phyloP scores from a whole-genome alignment of 352 stramenopile species.

The Albugo candida region DNA sequence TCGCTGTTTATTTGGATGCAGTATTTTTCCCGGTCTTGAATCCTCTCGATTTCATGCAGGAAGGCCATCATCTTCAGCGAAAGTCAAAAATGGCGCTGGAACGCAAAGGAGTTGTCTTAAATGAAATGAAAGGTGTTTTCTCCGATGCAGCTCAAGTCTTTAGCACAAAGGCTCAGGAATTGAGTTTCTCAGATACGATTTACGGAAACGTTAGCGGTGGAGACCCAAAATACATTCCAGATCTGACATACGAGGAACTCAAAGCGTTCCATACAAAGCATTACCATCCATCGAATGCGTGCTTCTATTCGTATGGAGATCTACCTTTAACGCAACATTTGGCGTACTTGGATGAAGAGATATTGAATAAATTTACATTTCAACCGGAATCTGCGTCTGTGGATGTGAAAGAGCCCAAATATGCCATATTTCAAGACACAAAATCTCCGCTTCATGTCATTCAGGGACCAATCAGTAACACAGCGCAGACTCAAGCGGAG shows the following conservation, averaged over 20 bases:
- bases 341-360: slow-evolving; percentile 43
- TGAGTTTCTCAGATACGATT: slow-evolving; percentile 79
- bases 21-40: slow-evolving; percentile 88
- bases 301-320: slow-evolving; percentile 82
- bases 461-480: slow-evolving; percentile 6
- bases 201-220: slow-evolving; percentile 72
- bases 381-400: slow-evolving; percentile 21
- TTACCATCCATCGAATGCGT: slow-evolving; percentile 80
- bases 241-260: slow-evolving; percentile 59
- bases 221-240: slow-evolving; percentile 43
- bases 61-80: slow-evolving; percentile 36
- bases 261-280: slow-evolving; percentile 57
- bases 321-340: slow-evolving; percentile 57
- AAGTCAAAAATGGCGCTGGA: slow-evolving; percentile 5
- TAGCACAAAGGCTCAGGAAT: slow-evolving; percentile 75
- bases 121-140: slow-evolving; percentile 99
- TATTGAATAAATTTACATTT: slow-evolving; percentile 52
- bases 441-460: slow-evolving; percentile 22
- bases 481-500: slow-evolving; percentile 1
- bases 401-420: slow-evolving; percentile 11
- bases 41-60: slow-evolving; percentile 56
- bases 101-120: slow-evolving; percentile 90
- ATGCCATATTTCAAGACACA: slow-evolving; percentile 4
- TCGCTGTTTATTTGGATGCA: slow-evolving; percentile 94
- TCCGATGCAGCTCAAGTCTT: slow-evolving; percentile 89